Base-by-base conservation (phyloP, 2,329 filamentous ascomycete genomes). In the Sporothrix mexicana region DNA sequence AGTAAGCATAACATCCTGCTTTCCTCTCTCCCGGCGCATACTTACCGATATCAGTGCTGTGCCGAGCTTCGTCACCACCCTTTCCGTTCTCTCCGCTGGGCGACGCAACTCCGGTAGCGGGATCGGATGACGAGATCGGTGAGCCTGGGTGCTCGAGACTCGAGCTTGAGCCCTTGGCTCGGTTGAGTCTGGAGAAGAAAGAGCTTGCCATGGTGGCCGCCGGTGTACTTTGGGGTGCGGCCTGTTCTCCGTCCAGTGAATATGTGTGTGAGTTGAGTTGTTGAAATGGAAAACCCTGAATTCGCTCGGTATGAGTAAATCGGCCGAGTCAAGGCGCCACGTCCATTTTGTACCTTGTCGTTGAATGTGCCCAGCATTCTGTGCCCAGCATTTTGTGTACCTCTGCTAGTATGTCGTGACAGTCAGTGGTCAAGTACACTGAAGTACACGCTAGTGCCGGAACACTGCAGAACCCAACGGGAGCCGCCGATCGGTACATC, bases 401-500 rank as follows among this genome's bases (percentile, higher is more conserved):
- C 2, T 66, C 5, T 66, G 25, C 9, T 25, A 47, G 41, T 25
- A 66, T 66, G 61, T 25, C 12, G 61, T 47, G 41, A 66, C n/a
- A 10, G 3, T n/a, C n/a, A n/a, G 3, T 12, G 4, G 20, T 7
- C 30, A 36, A 36, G 30, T 36, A 36, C 30, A 10, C 8, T 47
- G n/a, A 47, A 15, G 67, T 55, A 69, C 67, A 45, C 6, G 9
- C 9, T 41, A 45, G 49, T 23, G 17, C 13, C 30, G 51, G 6
- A 12, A 23, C 17, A 43, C 10, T 17, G 17, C 17, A 53, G 15
- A 55, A n/a, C 9, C 47, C 45, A 53, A 15, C 47, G 66, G 64
- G 25, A 68, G 45, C 1, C 25, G 64, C 45, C 64, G 64, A 68
- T 68, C 36, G 36, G 67, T 69, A 47, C 51, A 23, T 57, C 10